Evolutionary conservation across 345 rosid species (phyloP), one percentile per base, ranked within the genome.

Genomic region (Populus simonii): DNA sequence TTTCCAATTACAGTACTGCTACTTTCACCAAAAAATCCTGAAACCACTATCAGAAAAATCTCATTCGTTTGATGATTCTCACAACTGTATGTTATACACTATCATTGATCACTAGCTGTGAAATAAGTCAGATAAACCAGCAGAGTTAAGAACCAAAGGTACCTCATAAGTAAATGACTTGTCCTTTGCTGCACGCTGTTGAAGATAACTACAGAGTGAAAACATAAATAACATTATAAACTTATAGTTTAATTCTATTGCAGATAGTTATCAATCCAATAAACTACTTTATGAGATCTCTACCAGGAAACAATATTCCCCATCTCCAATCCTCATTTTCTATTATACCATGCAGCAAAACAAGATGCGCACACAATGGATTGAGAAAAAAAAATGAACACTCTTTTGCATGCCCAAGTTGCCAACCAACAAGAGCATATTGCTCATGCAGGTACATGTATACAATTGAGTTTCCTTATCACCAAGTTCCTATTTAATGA

Each of bases 131-230:
- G 8, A 29, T 29, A 25, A 69, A 49, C 72, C 71, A 74, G 41
- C 38, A 33, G 68, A 81, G 20, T 57, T 36, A n/a, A 55, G 49
- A 66, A 83, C 35, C 73, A 76, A 79, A 45, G 57, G 12, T 80
- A 94, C 99, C 99, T 96, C 99, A 61, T 87, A 96, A 78, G 98
- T 85, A 90, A 96, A 94, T 71, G 87, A 86, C 73, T 90, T 89
- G 84, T 96, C 97, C 81, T 91, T 89, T 80, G 88, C 85, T 0
- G 91, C 93, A 69, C 97, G 95, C 69, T 83, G 82, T 80, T 86
- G 90, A 79, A 96, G 97, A 84, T 92, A 96, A 85, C 99, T 96
- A 83, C 84, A 92, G 74, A 83, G 67, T 27, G 66, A 79, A 80
- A 77, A 82, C 55, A 74, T 33, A 74, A 36, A 18, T 23, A 76